phyloP scores from a whole-genome alignment of 2,329 filamentous ascomycete species.

The Pyrenophora graminea region DNA sequence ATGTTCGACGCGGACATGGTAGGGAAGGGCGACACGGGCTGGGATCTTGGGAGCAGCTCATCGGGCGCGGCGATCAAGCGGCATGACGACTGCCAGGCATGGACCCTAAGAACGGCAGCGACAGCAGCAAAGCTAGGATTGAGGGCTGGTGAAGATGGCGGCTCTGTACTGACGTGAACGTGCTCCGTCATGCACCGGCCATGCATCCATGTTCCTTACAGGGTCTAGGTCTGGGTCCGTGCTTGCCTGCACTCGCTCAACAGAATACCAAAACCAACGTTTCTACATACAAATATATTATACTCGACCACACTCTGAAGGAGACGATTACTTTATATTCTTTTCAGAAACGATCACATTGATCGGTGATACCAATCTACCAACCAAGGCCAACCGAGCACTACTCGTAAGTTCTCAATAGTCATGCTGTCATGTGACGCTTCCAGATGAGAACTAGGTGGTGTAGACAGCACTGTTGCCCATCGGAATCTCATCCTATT shows the following conservation, averaged over 20 bases:
- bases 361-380: too few species aligned
- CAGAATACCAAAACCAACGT: too few species aligned
- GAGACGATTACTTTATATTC: too few species aligned
- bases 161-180: background rate
- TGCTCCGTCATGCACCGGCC: constrained; percentile 13
- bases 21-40: constrained; percentile 33
- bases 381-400: too few species aligned
- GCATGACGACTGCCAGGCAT: constrained; percentile 32
- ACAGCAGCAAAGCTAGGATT: constrained; percentile 7
- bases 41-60: constrained; percentile 37
- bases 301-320: too few species aligned
- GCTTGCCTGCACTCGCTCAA: background rate
- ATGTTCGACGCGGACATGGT: constrained; percentile 64
- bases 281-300: too few species aligned
- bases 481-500: too few species aligned
- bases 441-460: too few species aligned
- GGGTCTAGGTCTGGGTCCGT: constrained; percentile 4
- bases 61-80: constrained; percentile 32
- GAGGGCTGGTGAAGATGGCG: constrained; percentile 3
- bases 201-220: background rate
- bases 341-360: too few species aligned
- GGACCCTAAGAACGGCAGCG: constrained; percentile 6
- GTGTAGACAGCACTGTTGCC: too few species aligned
- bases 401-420: too few species aligned
- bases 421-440: too few species aligned